Evolutionary conservation across 768 basidiomycete species (phyloP).

Genomic region (Chiua virens): DNA sequence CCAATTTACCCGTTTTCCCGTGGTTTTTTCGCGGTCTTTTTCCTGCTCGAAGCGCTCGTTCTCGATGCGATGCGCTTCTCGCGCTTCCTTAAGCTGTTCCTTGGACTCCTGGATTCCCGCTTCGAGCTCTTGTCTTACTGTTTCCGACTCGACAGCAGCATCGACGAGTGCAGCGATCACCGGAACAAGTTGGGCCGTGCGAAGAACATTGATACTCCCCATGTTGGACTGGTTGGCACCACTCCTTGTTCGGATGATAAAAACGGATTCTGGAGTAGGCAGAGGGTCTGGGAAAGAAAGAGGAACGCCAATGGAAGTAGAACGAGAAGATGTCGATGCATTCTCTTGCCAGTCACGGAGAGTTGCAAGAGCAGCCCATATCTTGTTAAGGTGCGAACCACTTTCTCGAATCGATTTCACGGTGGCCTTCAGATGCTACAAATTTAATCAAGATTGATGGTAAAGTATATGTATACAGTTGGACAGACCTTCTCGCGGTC

Average conservation of each 20-base stretch:
- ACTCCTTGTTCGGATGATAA: conserved; percentile 49
- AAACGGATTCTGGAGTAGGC: conserved; percentile 47
- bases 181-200: conserved; percentile 66
- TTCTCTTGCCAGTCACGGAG: conserved; percentile 42
- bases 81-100: conserved; percentile 49
- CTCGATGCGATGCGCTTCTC: conserved; percentile 43
- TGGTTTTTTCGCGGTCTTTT: conserved; percentile 58
- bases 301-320: conserved; percentile 8
- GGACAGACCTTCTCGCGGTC: conserved; percentile 34
- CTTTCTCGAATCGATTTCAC: conserved; percentile 52
- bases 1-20: conserved; percentile 24
- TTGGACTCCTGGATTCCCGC: conserved; percentile 54
- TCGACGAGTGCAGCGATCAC: conserved; percentile 62
- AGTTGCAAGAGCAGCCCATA: conserved; percentile 56
- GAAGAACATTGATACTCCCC: conserved; percentile 35
- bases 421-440: conserved; percentile 32
- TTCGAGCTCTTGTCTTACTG: conserved; percentile 62
- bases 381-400: conserved; percentile 58
- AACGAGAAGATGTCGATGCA: conserved; percentile 12
- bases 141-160: conserved; percentile 43
- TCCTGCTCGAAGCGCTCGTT: conserved; percentile 30
- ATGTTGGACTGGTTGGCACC: conserved; percentile 29
- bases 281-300: conserved; percentile 57
- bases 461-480: neutral
- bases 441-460: neutral